phyloP scores from a whole-genome alignment of 164 flowering plant species.

The Tetracentron sinense region DNA sequence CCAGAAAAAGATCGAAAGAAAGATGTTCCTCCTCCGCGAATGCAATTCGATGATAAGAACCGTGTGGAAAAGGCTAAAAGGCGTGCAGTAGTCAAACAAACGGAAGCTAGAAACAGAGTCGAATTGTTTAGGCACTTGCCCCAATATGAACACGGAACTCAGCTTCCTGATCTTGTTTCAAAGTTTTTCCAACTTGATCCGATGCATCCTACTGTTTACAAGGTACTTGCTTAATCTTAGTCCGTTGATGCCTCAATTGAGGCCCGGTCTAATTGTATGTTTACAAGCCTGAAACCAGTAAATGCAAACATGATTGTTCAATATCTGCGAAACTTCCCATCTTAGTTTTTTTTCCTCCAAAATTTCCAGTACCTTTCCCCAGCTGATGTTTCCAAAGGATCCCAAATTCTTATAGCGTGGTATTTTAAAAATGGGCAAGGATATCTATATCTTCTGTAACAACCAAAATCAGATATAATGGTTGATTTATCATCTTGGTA shows the following conservation, averaged over 20 bases:
- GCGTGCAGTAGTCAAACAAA: constrained; percentile 80
- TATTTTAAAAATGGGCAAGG: neutral
- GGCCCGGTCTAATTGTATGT: neutral
- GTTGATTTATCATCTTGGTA: neutral
- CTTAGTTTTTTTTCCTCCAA: neutral
- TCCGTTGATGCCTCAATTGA: neutral
- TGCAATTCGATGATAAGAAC: constrained; percentile 72
- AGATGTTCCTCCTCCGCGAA: constrained; percentile 74
- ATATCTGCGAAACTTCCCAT: neutral
- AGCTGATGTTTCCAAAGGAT: neutral
- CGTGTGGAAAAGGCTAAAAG: constrained; percentile 89
- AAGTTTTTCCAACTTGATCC: constrained; percentile 82
- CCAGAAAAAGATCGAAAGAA: constrained; percentile 84
- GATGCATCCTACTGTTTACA: constrained; percentile 88
- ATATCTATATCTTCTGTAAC: neutral
- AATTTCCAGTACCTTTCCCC: neutral
- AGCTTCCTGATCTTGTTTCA: constrained; percentile 81
- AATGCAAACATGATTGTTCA: no score
- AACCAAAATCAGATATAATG: neutral
- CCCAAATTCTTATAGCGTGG: neutral
- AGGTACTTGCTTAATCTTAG: constrained; percentile 55
- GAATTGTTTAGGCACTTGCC: constrained; percentile 75
- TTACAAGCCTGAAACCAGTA: neutral
- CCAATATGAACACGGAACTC: constrained; percentile 93
- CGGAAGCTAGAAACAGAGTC: constrained; percentile 85